Evolutionary conservation across 768 basidiomycete species (phyloP).

Genomic region (Russula virescens): DNA sequence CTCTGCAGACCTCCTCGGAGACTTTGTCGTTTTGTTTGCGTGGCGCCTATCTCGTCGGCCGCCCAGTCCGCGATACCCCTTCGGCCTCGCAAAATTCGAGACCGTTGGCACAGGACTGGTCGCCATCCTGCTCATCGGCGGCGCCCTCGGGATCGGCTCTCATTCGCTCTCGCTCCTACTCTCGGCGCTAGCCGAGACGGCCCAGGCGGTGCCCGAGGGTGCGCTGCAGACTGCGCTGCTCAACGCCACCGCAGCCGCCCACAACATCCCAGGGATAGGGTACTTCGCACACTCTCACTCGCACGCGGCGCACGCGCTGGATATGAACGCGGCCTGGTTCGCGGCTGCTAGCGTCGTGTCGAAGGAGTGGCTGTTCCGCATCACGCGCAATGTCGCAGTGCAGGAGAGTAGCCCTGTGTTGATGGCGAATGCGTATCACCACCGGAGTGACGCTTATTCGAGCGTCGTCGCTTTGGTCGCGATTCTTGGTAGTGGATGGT

Average conservation of each 20-base stretch:
- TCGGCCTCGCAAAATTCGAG: conserved; percentile 91
- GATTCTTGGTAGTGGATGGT: conserved; percentile 84
- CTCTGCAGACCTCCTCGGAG: conserved; percentile 69
- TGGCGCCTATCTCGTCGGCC: conserved; percentile 81
- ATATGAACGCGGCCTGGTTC: conserved; percentile 97
- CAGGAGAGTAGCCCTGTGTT: conserved; percentile 89
- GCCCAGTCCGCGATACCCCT: conserved; percentile 78
- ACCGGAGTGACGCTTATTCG: conserved; percentile 95
- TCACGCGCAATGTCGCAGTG: conserved; percentile 85
- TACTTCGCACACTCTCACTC: conserved; percentile 43
- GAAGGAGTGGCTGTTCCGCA: conserved; percentile 92
- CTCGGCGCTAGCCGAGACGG: conserved; percentile 61
- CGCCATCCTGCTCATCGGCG: conserved; percentile 78
- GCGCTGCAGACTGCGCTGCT: conserved; percentile 57
- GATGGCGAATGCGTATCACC: conserved; percentile 94
- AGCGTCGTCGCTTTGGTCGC: conserved; percentile 88
- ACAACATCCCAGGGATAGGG: conserved; percentile 42
- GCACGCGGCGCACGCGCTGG: conserved; percentile 51
- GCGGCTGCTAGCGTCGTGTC: conserved; percentile 70
- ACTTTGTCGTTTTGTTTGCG: conserved; percentile 85
- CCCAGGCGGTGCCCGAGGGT: conserved; percentile 59
- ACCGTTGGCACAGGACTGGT: conserved; percentile 90
- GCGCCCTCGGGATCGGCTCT: conserved; percentile 79
- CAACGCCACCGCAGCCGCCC: conserved; percentile 48
- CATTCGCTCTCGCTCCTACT: conserved; percentile 86